Percentiles rank a stretch among this genome's conserved stretches.
These are phyloP conservation scores for Linnemannia hyalina DNA, from an alignment of 192 early-diverging fungal species.

Conservation along the genomic window DNA sequence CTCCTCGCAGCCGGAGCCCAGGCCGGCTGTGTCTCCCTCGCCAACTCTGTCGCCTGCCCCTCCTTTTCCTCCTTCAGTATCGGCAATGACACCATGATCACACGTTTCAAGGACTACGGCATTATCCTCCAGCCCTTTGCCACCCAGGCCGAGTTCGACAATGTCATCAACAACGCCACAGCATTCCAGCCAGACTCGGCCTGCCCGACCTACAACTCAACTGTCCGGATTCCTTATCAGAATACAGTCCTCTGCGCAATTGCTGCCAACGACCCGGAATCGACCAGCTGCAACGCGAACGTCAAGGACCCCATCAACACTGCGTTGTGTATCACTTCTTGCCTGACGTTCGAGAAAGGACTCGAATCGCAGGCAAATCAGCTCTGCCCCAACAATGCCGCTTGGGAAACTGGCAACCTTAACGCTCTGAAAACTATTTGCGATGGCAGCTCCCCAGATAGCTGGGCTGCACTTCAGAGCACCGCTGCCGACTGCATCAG, in stretches of 20 bases:
- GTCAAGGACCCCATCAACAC: not conserved
- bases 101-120: not conserved
- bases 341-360: conserved; percentile 28
- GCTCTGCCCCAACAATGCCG: conserved; percentile 17
- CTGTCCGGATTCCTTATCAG: conserved; percentile 36
- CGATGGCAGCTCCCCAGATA: not conserved
- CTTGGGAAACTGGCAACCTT: not conserved
- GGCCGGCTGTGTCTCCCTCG: conserved; percentile 33
- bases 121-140: conserved; percentile 30
- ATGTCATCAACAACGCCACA: conserved; percentile 29
- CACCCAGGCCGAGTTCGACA: conserved; percentile 32
- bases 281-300: not conserved
- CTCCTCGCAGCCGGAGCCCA: conserved; percentile 26
- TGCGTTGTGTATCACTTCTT: conserved; percentile 29
- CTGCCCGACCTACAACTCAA: conserved; percentile 26
- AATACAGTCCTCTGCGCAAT: conserved; percentile 39
- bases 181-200: conserved; percentile 18
- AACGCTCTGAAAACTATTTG: conserved; percentile 3
- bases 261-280: conserved; percentile 5
- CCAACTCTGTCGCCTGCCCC: conserved; percentile 30
- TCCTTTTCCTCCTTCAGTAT: conserved; percentile 11
- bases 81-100: conserved; percentile 16
- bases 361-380: not conserved
- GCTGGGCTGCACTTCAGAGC: conserved; percentile 24
- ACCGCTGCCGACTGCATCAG: conserved; percentile 14